These are phyloP conservation scores for Phytomonas sp. DNA, from an alignment of 208 protist species.

Conservation along the genomic window DNA sequence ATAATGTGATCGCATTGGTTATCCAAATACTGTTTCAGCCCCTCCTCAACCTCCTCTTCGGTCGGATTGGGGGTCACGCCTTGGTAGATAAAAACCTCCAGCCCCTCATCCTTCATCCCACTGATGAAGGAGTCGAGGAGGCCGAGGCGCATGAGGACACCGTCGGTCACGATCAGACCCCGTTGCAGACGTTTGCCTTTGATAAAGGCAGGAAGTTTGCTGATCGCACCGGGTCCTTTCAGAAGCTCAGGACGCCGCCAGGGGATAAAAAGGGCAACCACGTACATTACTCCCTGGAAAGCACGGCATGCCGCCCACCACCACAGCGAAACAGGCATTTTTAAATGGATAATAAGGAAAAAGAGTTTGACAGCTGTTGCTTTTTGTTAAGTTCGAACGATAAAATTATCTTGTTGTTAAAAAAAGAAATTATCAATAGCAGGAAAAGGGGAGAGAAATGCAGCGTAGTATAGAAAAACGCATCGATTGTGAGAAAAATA, in stretches of 20 bases:
- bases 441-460: neutral
- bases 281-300: constrained; percentile 23
- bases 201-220: constrained; percentile 26
- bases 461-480: constrained; percentile 5
- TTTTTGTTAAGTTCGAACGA: too few relatives aligned
- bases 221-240: constrained; percentile 24
- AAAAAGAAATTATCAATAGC: neutral
- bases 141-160: constrained; percentile 40
- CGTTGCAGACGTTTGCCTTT: constrained; percentile 21
- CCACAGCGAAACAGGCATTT: constrained; percentile 29
- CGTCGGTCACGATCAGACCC: constrained; percentile 48
- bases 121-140: constrained; percentile 28
- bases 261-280: constrained; percentile 20
- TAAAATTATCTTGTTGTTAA: too few relatives aligned
- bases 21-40: constrained; percentile 22
- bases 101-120: constrained; percentile 23
- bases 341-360: neutral
- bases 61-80: constrained; percentile 51
- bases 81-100: constrained; percentile 30
- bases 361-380: neutral
- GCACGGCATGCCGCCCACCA: constrained; percentile 24
- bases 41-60: constrained; percentile 28
- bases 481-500: neutral
- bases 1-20: constrained; percentile 52
- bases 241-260: constrained; percentile 27